These are phyloP conservation scores for Gossypium gossypioides DNA, from an alignment of 441 rosid species.

Conservation along the genomic window DNA sequence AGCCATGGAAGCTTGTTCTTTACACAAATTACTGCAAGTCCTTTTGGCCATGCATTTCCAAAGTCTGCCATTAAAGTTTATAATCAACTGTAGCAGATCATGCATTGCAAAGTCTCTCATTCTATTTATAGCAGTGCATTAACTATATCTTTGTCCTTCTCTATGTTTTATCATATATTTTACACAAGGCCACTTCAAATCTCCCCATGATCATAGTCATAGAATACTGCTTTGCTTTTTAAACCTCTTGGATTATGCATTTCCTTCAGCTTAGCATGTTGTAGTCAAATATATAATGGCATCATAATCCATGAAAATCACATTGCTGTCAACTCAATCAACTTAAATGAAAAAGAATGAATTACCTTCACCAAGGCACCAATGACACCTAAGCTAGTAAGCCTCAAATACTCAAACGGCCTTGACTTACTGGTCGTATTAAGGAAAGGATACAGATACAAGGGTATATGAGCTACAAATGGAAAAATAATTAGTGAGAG, in stretches of 20 bases:
- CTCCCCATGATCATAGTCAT: background rate
- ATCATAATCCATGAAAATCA: background rate
- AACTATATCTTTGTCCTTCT: background rate
- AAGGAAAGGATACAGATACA: slow-evolving; percentile 90
- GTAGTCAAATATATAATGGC: background rate
- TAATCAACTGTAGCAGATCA: background rate
- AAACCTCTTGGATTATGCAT: background rate
- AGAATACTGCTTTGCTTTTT: background rate
- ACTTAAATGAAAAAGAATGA: slow-evolving; percentile 11
- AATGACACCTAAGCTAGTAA: slow-evolving; percentile 94
- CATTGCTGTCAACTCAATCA: background rate
- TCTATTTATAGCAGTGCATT: background rate
- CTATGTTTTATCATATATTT: background rate
- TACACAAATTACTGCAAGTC: background rate
- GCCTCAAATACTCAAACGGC: slow-evolving; percentile 91
- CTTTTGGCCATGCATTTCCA: background rate
- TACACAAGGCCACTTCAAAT: background rate
- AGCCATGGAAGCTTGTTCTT: background rate
- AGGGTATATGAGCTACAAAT: slow-evolving; percentile 85
- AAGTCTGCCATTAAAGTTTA: background rate
- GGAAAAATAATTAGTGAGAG: slow-evolving; percentile 5
- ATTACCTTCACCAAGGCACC: slow-evolving; percentile 97
- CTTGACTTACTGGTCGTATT: slow-evolving; percentile 94
- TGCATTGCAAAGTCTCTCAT: background rate
- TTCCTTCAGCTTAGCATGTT: background rate